Conservation (phyloP, 2,329 filamentous ascomycete genomes). For the Blastomyces percursus region DNA sequence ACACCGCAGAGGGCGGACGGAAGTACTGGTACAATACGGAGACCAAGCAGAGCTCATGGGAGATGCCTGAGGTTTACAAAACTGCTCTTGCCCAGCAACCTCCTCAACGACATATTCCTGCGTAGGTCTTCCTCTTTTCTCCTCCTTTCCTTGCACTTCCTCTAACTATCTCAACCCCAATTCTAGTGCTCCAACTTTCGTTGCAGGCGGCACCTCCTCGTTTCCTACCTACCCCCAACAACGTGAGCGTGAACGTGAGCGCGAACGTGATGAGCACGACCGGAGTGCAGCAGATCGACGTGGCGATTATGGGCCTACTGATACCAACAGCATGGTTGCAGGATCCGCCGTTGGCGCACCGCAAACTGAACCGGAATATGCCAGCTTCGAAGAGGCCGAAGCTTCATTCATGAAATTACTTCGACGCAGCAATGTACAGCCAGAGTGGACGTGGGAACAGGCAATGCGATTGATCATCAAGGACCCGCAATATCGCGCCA, state of each 20-base stretch:
- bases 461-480: constrained; percentile 75
- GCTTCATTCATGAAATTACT: constrained; percentile 86
- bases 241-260: constrained; percentile 42
- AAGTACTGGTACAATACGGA: constrained; percentile 95
- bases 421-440: constrained; percentile 70
- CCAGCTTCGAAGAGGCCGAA: constrained; percentile 75
- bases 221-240: constrained; percentile 29
- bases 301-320: constrained; percentile 34
- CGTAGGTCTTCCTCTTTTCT: constrained; percentile 29
- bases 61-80: constrained; percentile 77
- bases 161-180: constrained; percentile 24
- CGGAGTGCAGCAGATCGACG: constrained; percentile 39
- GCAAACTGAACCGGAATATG: constrained; percentile 62
- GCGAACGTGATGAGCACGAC: constrained; percentile 40
- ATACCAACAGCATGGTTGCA: constrained; percentile 32
- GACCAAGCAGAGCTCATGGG: constrained; percentile 87
- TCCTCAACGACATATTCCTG: constrained; percentile 34
- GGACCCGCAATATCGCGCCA: constrained; percentile 82
- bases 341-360: constrained; percentile 28
- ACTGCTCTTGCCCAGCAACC: constrained; percentile 53
- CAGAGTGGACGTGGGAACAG: constrained; percentile 89
- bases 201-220: constrained; percentile 45
- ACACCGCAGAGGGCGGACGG: constrained; percentile 71
- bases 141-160: constrained; percentile 5
- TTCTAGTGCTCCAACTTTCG: constrained; percentile 43